phyloP scores from a whole-genome alignment of 73 alveolate species.

The Loxodes magnus region DNA sequence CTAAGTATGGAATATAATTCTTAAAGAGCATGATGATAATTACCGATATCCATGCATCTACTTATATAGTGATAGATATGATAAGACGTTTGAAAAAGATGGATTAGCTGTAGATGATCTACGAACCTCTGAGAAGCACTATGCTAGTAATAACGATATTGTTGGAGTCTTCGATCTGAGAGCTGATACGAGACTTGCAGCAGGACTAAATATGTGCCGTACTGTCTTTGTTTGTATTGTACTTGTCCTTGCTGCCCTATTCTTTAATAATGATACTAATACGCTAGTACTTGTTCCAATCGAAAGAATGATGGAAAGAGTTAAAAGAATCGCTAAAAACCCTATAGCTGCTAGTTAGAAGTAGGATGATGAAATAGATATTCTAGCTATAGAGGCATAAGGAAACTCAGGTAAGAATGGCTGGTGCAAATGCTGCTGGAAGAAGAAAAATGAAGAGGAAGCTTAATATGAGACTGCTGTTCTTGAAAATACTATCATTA shows the following conservation, averaged over 20 bases:
- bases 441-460: slow-evolving; percentile 57
- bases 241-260: slow-evolving; percentile 53
- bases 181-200: slow-evolving; percentile 20
- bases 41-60: not conserved
- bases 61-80: not conserved
- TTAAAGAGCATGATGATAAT: not conserved
- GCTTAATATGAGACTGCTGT: slow-evolving; percentile 71
- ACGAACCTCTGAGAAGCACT: slow-evolving; percentile 12
- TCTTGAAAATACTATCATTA: slow-evolving; percentile 93
- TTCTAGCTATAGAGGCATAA: not conserved
- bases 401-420: slow-evolving; percentile 12
- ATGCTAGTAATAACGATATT: slow-evolving; percentile 9
- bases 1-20: not conserved
- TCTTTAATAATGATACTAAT: slow-evolving; percentile 63
- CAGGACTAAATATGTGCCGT: slow-evolving; percentile 46
- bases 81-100: not conserved
- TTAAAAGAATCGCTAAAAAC: slow-evolving; percentile 41
- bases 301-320: slow-evolving; percentile 68
- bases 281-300: slow-evolving; percentile 63
- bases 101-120: slow-evolving; percentile 7
- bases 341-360: slow-evolving; percentile 35
- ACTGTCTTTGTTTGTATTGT: slow-evolving; percentile 62
- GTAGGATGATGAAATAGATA: not conserved
- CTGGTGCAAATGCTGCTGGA: slow-evolving; percentile 49
- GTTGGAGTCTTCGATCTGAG: slow-evolving; percentile 34